These are phyloP conservation scores for Neonectria sp. DNA, from an alignment of 2,329 filamentous ascomycete species.

Conservation along the genomic window DNA sequence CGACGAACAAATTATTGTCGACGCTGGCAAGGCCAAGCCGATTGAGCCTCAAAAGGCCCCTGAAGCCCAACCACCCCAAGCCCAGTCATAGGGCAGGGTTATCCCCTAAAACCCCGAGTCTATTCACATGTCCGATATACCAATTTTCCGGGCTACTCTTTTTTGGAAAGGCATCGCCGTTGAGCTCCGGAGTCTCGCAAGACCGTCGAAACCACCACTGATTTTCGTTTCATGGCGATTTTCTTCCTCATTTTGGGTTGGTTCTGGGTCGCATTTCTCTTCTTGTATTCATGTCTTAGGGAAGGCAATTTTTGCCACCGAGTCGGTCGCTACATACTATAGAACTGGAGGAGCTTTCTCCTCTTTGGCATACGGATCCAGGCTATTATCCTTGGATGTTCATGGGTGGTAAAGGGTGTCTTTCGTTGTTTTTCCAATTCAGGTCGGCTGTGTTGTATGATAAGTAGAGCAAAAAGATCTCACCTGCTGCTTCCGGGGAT, in stretches of 20 bases:
- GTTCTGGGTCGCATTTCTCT: conserved; percentile 20
- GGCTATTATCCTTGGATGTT: conserved; percentile 23
- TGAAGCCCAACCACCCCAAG: conserved; percentile 4
- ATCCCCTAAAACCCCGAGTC: neutral
- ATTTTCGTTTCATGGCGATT: conserved; percentile 4
- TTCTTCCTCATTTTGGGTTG: conserved; percentile 14
- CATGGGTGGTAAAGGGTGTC: conserved; percentile 5
- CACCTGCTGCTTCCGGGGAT: neutral
- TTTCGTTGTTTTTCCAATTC: neutral
- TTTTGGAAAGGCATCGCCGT: conserved; percentile 9
- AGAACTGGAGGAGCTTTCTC: conserved; percentile 16
- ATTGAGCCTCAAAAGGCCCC: conserved; percentile 10
- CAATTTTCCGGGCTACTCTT: conserved; percentile 1
- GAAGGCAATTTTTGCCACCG: conserved; percentile 19
- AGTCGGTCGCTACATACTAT: conserved; percentile 30
- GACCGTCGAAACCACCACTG: neutral
- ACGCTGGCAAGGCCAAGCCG: conserved; percentile 66
- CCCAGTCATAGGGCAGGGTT: conserved; percentile 8
- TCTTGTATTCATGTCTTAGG: conserved; percentile 31
- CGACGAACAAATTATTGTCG: conserved; percentile 77
- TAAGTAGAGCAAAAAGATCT: conserved; percentile 14
- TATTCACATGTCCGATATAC: conserved; percentile 9
- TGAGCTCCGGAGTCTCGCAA: neutral
- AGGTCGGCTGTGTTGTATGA: conserved; percentile 25
- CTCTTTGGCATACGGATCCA: neutral